Percentiles rank a stretch among this genome's conserved stretches.
Evolutionary conservation across 2,329 filamentous ascomycete genomes (phyloP).

Genomic region (Incumbomyces lentus): DNA sequence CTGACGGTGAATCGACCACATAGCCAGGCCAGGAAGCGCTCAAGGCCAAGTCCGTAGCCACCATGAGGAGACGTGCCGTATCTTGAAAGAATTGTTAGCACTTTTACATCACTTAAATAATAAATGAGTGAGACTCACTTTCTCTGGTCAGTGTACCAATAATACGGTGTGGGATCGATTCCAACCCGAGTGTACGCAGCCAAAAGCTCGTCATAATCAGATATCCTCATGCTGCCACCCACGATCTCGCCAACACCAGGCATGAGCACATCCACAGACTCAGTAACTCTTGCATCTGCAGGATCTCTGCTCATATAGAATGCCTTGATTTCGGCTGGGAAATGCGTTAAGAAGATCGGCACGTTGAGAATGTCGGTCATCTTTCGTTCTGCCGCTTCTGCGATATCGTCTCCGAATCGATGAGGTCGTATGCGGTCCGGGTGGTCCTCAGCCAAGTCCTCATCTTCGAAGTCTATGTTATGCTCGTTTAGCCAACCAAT

Average conservation of each 20-base stretch:
- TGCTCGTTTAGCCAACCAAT: constrained; percentile 89
- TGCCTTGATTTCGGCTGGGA: constrained; percentile 93
- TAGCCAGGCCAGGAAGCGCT: constrained; percentile 64
- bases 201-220: constrained; percentile 80
- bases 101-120: constrained; percentile 3
- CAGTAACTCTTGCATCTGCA: constrained; percentile 71
- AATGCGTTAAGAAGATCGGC: constrained; percentile 93
- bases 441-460: constrained; percentile 65
- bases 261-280: constrained; percentile 81
- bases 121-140: constrained; percentile 52
- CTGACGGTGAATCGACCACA: constrained; percentile 56
- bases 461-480: constrained; percentile 51
- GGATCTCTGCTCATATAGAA: constrained; percentile 97
- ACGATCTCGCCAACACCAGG: constrained; percentile 96
- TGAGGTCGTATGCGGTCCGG: constrained; percentile 52
- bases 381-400: constrained; percentile 86
- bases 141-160: constrained; percentile 97
- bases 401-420: constrained; percentile 92
- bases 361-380: constrained; percentile 97
- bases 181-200: constrained; percentile 77
- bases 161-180: constrained; percentile 77
- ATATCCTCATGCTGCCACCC: constrained; percentile 92
- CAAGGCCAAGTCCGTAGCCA: constrained; percentile 84
- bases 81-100: constrained; percentile 32
- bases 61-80: constrained; percentile 89